Conservation (phyloP, 2,329 filamentous ascomycete genomes). For the Mollisiaceae sp. region DNA sequence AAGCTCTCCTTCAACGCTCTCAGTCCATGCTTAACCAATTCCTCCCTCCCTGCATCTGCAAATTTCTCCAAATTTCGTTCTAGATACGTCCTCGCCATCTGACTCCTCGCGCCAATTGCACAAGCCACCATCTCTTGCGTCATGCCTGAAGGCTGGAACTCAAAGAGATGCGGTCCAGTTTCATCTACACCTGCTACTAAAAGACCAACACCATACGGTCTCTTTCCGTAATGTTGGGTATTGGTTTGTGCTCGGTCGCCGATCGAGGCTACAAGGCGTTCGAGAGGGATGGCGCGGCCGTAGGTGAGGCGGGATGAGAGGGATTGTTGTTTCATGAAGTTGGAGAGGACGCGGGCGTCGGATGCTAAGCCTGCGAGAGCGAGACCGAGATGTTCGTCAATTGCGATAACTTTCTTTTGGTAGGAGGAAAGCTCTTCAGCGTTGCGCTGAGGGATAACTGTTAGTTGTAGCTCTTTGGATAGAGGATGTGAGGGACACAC, state of each 20-base stretch:
- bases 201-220: slow-evolving; percentile 93
- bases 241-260: slow-evolving; percentile 97
- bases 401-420: slow-evolving; percentile 98
- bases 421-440: slow-evolving; percentile 99
- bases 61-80: slow-evolving; percentile 91
- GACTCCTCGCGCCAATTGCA: slow-evolving; percentile 92
- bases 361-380: slow-evolving; percentile 96
- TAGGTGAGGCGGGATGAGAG: slow-evolving; percentile 95
- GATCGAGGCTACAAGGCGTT: slow-evolving; percentile 88
- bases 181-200: slow-evolving; percentile 94
- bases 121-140: slow-evolving; percentile 97
- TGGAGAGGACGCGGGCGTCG: slow-evolving; percentile 97
- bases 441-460: slow-evolving; percentile 71
- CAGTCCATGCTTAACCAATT: slow-evolving; percentile 89
- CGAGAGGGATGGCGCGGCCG: slow-evolving; percentile 89
- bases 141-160: slow-evolving; percentile 96
- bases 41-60: slow-evolving; percentile 75
- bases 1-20: slow-evolving; percentile 93
- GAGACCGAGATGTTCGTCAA: slow-evolving; percentile 94
- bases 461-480: slow-evolving; percentile 24
- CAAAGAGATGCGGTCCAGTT: slow-evolving; percentile 92
- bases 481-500: slow-evolving; percentile 52
- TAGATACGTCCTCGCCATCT: slow-evolving; percentile 97
- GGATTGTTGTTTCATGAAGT: slow-evolving; percentile 99
- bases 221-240: slow-evolving; percentile 96